Base-by-base conservation (phyloP, 257 asterid genomes). In the Solanum microdontum region DNA sequence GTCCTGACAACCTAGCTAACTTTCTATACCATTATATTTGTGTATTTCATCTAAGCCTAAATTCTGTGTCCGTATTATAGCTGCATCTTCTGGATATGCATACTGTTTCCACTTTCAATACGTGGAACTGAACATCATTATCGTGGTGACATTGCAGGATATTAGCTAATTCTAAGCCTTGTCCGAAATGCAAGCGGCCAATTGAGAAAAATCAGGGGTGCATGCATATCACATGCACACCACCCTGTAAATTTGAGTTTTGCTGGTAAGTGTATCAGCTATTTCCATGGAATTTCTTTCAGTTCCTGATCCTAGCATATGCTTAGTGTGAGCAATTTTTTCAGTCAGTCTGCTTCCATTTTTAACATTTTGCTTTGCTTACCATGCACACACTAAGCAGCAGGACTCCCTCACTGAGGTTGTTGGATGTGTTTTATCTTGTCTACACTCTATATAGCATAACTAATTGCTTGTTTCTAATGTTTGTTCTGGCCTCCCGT, bases 171-270 rank as follows among this genome's bases (percentile, higher is more conserved):
- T 97, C 99, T 83, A 97, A 97, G 92, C 99, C 98, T 77, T 97
- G 99, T 89, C 99, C 99, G 37, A 97, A 95, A 91, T 97, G 99
- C 98, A 97, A 97, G 93, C 95, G 99, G 75, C 99, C 99, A 70
- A 97, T 97, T 89, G 99, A 97, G 93, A 97, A 97, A 94, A 97
- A 97, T 85, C 99, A 95, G 90, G 98, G 99, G 87, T 95, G 99
- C 95, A 97, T 95, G 99, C 99, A 97, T 88, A 94, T 97, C 84
- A 97, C 99, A 24, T 97, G 99, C 94, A 97, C 98, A 19, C 98
- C 98, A 34, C 99, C 98, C 55, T 97, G 99, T 92, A 97, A 95
- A 93, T 97, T 94, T 88, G 99, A 97, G 90, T 97, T 97, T 92
- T 97, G 99, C 95, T 97, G 99, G 99, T 95, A 94, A 85, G 94